Percentiles rank a stretch among this genome's conserved stretches.
Conservation (phyloP, 345 rosid genomes). For the Salix arbutifolia region DNA sequence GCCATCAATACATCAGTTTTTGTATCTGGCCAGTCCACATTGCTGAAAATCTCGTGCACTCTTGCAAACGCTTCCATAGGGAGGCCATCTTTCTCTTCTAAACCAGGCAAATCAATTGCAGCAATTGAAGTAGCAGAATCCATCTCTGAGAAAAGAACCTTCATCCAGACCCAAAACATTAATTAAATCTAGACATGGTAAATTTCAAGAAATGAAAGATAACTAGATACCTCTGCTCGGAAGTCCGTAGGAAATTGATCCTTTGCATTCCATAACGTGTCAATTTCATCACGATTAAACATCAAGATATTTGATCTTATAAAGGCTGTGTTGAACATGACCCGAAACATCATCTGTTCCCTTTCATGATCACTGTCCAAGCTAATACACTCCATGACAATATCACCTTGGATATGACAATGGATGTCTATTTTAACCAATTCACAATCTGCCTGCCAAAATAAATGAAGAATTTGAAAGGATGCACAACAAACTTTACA, state of each 20-base stretch:
- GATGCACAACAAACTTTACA: background rate
- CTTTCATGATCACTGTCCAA: slow-evolving; percentile 52
- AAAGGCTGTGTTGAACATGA: slow-evolving; percentile 74
- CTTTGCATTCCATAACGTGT: slow-evolving; percentile 55
- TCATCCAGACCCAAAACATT: slow-evolving; percentile 30
- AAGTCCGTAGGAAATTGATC: slow-evolving; percentile 68
- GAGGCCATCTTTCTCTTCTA: slow-evolving; percentile 60
- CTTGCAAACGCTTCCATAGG: slow-evolving; percentile 65
- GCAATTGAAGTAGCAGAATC: slow-evolving; percentile 38
- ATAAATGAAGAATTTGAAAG: slow-evolving; percentile 26
- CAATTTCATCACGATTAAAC: slow-evolving; percentile 64
- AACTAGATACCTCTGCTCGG: slow-evolving; percentile 55
- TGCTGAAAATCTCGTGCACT: slow-evolving; percentile 56
- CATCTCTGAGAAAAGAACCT: slow-evolving; percentile 77
- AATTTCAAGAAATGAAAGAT: slow-evolving; percentile 6
- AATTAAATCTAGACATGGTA: slow-evolving; percentile 6
- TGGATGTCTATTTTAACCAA: slow-evolving; percentile 60
- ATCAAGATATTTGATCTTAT: slow-evolving; percentile 60
- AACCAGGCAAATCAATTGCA: slow-evolving; percentile 44
- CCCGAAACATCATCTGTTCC: slow-evolving; percentile 70
- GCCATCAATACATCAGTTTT: slow-evolving; percentile 30
- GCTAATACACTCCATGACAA: slow-evolving; percentile 67
- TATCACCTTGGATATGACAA: slow-evolving; percentile 75
- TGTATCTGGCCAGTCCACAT: slow-evolving; percentile 55
- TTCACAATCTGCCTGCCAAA: slow-evolving; percentile 64